A percentile compares a stretch with the other conserved stretches of the same genome.
Conservation (phyloP, 2,329 filamentous ascomycete species). For the Penicillium oxalicum region DNA sequence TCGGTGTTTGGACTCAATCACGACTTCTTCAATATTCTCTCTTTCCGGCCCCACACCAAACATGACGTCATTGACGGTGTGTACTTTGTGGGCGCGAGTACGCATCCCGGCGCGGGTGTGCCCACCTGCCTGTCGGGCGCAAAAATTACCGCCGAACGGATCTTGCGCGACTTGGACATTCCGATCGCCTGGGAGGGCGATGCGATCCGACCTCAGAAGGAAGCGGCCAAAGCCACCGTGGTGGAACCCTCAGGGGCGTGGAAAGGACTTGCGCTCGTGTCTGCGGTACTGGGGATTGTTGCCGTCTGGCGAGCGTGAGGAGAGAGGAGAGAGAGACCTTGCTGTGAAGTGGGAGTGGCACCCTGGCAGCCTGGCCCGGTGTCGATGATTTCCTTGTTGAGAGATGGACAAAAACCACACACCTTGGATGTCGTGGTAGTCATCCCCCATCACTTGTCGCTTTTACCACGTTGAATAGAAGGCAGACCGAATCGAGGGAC, state of each 20-base stretch:
- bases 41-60: slow-evolving; percentile 6
- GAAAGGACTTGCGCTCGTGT: background rate
- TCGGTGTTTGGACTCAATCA: slow-evolving; percentile 5
- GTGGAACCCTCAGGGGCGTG: background rate
- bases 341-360: no score
- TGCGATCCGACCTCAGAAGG: background rate
- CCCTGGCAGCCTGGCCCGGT: no score
- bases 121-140: slow-evolving; percentile 7
- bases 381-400: no score
- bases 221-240: background rate
- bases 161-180: background rate
- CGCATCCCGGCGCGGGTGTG: slow-evolving; percentile 7
- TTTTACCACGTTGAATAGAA: no score
- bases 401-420: no score
- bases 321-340: no score
- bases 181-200: slow-evolving; percentile 18
- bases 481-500: no score
- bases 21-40: slow-evolving; percentile 5
- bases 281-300: no score
- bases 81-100: slow-evolving; percentile 8
- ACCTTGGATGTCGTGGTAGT: no score
- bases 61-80: background rate
- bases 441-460: no score
- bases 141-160: slow-evolving; percentile 1
- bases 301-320: no score